A percentile compares a stretch with the other conserved stretches of the same genome.
Conservation (phyloP, 78 protist species). For the Trichosphaerium sp. region DNA sequence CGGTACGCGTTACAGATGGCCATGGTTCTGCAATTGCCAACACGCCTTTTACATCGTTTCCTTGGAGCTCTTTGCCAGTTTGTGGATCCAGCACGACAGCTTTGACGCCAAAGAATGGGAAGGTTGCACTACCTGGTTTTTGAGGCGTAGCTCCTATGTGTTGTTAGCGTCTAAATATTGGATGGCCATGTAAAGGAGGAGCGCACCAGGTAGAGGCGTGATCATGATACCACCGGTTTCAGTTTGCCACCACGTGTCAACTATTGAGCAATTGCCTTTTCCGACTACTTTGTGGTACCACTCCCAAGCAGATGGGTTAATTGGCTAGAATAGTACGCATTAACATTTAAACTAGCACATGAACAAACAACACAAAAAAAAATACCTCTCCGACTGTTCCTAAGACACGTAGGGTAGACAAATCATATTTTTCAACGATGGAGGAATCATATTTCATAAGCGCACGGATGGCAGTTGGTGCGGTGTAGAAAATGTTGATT, state of each 20-base stretch:
- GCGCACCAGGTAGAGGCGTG: constrained; percentile 88
- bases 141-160: constrained; percentile 59
- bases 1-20: constrained; percentile 81
- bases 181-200: no score
- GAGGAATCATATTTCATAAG: no score
- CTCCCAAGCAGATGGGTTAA: constrained; percentile 74
- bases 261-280: constrained; percentile 55
- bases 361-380: not conserved
- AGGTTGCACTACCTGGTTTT: constrained; percentile 86
- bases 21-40: constrained; percentile 58
- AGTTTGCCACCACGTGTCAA: constrained; percentile 97
- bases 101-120: constrained; percentile 90
- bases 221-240: constrained; percentile 91
- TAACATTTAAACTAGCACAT: not conserved
- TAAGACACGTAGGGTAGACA: constrained; percentile 34
- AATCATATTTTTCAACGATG: not conserved
- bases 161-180: no score
- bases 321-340: constrained; percentile 46
- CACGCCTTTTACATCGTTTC: constrained; percentile 39
- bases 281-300: constrained; percentile 80
- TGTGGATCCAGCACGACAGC: constrained; percentile 62
- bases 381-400: constrained; percentile 65
- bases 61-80: constrained; percentile 2
- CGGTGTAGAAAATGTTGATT: constrained; percentile 89
- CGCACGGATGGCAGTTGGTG: constrained; percentile 94